These are phyloP conservation scores for Ziziphus jujuba DNA, from an alignment of 306 rosid species.

Conservation along the genomic window DNA sequence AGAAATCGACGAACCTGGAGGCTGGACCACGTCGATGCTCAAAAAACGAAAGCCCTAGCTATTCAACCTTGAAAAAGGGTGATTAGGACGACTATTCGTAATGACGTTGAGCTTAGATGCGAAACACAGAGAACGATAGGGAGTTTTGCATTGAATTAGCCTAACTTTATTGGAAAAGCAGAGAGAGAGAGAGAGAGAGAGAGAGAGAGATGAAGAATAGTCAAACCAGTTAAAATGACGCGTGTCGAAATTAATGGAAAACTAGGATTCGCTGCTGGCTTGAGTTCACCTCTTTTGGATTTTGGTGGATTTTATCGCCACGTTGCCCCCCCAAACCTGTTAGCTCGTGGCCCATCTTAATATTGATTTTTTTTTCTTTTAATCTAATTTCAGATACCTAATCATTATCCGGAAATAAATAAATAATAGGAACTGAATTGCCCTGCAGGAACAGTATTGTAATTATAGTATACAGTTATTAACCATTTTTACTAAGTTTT, in stretches of 20 bases:
- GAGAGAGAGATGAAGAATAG: conserved; percentile 3
- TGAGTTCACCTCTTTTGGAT: background rate
- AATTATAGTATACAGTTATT: no score
- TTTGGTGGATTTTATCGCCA: conserved; percentile 14
- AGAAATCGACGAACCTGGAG: background rate
- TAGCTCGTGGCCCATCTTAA: no score
- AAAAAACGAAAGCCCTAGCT: background rate
- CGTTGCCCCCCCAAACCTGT: background rate
- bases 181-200: background rate
- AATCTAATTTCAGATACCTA: no score
- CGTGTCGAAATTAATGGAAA: conserved; percentile 11
- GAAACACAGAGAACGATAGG: background rate
- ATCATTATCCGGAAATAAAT: no score
- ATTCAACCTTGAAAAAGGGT: background rate
- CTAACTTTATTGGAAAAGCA: background rate
- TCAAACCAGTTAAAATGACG: background rate
- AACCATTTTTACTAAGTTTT: no score
- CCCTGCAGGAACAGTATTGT: no score
- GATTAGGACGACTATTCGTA: background rate
- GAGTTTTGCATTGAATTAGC: conserved; percentile 1
- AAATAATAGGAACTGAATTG: no score
- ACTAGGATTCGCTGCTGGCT: conserved; percentile 1
- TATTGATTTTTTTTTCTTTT: no score
- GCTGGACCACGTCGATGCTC: background rate
- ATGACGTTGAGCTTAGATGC: background rate